These are phyloP conservation scores for Mortierella sp. DNA, from an alignment of 371 early-diverging fungal genomes.

Conservation along the genomic window DNA sequence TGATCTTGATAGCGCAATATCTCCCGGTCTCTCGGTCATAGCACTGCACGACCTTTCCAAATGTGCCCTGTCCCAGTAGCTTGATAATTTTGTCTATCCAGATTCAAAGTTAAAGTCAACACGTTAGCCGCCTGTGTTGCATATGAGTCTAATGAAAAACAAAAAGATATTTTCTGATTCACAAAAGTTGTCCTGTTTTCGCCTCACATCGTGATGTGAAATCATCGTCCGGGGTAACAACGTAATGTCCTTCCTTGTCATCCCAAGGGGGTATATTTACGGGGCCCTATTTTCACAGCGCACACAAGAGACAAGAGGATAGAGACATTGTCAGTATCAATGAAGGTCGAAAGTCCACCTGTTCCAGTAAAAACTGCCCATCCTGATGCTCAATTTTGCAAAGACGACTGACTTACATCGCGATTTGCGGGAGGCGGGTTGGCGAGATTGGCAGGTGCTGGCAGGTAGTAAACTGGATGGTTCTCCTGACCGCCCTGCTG, in stretches of 20 bases:
- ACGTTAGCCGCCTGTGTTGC: background rate
- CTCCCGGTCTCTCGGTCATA: slow-evolving; percentile 74
- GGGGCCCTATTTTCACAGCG: slow-evolving; percentile 18
- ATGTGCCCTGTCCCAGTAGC: slow-evolving; percentile 96
- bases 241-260: slow-evolving; percentile 94
- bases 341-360: background rate
- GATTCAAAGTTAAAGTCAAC: slow-evolving; percentile 10
- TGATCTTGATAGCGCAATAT: slow-evolving; percentile 88
- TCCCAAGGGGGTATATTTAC: slow-evolving; percentile 68
- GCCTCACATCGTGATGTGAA: slow-evolving; percentile 80
- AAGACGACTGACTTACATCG: slow-evolving; percentile 22
- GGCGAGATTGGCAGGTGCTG: slow-evolving; percentile 22
- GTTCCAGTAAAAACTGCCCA: background rate
- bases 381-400: background rate
- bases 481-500: slow-evolving; percentile 24
- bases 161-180: background rate
- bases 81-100: slow-evolving; percentile 82
- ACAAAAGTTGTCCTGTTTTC: background rate
- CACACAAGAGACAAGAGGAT: background rate
- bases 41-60: slow-evolving; percentile 96
- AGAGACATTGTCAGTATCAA: background rate
- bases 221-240: slow-evolving; percentile 80
- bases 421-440: slow-evolving; percentile 19
- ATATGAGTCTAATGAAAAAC: background rate
- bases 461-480: slow-evolving; percentile 25